Percentiles rank a stretch among this genome's conserved stretches.
Conservation (phyloP, 805 yeast species). For the Nakazawaea wickerhamii region DNA sequence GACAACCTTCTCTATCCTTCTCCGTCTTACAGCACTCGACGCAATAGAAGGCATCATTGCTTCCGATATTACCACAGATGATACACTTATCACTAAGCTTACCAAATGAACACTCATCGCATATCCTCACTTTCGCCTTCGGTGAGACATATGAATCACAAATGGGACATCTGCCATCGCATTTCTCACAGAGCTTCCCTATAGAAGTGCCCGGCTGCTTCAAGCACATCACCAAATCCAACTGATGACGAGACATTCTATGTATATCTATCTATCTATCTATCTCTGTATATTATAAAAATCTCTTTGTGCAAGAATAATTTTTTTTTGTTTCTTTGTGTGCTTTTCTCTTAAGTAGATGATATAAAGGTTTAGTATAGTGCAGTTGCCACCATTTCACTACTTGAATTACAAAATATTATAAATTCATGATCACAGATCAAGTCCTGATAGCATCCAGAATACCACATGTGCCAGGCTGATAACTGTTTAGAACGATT, state of each 20-base stretch:
- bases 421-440: background rate
- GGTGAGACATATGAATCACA: slow-evolving; percentile 86
- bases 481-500: background rate
- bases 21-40: slow-evolving; percentile 77
- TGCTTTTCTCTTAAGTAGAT: too few species aligned
- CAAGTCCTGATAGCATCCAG: background rate
- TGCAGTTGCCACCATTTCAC: too few species aligned
- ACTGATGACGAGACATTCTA: slow-evolving; percentile 82
- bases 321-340: slow-evolving; percentile 1
- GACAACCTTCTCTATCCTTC: slow-evolving; percentile 89
- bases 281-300: too few species aligned
- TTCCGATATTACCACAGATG: slow-evolving; percentile 67
- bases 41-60: slow-evolving; percentile 75
- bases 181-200: slow-evolving; percentile 74
- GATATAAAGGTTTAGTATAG: too few species aligned
- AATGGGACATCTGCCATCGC: slow-evolving; percentile 89
- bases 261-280: too few species aligned
- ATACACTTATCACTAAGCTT: slow-evolving; percentile 60
- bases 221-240: slow-evolving; percentile 77
- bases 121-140: slow-evolving; percentile 57
- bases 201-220: slow-evolving; percentile 73
- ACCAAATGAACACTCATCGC: slow-evolving; percentile 84
- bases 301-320: too few species aligned
- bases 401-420: too few species aligned
- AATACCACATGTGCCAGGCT: background rate